These are phyloP conservation scores for Beauveria brongniartii DNA, from an alignment of 2,329 filamentous ascomycete species.

Conservation along the genomic window DNA sequence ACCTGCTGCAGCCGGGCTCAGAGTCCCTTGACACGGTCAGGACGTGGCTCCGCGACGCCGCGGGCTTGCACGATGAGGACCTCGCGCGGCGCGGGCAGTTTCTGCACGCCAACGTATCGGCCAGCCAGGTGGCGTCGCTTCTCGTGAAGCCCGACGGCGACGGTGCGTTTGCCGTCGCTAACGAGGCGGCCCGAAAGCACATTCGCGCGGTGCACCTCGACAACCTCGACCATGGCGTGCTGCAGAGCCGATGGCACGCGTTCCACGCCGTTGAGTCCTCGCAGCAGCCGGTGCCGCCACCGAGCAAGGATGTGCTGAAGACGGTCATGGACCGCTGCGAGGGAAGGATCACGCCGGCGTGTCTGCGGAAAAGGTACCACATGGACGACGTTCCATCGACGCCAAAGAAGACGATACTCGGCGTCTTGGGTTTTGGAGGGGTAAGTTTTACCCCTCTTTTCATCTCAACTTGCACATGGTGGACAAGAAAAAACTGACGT, in stretches of 20 bases:
- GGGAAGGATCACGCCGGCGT: constrained; percentile 32
- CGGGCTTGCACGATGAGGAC: constrained; percentile 28
- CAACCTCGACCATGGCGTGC: too few relatives aligned
- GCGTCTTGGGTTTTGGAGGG: constrained; percentile 43
- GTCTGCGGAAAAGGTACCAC: constrained; percentile 36
- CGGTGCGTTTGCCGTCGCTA: neutral
- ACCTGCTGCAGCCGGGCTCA: constrained; percentile 36
- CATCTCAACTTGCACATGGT: neutral
- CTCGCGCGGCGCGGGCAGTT: constrained; percentile 29
- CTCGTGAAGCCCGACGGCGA: constrained; percentile 30
- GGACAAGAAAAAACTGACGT: neutral
- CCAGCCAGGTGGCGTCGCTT: constrained; percentile 34
- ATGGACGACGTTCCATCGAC: constrained; percentile 40
- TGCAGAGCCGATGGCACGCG: neutral
- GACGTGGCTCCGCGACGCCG: constrained; percentile 34
- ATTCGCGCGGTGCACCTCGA: neutral
- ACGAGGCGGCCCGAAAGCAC: neutral
- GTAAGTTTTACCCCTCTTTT: constrained; percentile 18
- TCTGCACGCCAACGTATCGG: constrained; percentile 34
- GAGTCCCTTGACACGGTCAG: constrained; percentile 32
- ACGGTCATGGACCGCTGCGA: constrained; percentile 25
- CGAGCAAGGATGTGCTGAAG: neutral
- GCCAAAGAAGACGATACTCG: constrained; percentile 54
- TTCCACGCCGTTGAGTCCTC: neutral
- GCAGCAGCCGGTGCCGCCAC: neutral